Percentiles rank a stretch among this genome's conserved stretches.
Conservation (phyloP, 805 yeast genomes). For the Zygoascus biomembranicola region DNA sequence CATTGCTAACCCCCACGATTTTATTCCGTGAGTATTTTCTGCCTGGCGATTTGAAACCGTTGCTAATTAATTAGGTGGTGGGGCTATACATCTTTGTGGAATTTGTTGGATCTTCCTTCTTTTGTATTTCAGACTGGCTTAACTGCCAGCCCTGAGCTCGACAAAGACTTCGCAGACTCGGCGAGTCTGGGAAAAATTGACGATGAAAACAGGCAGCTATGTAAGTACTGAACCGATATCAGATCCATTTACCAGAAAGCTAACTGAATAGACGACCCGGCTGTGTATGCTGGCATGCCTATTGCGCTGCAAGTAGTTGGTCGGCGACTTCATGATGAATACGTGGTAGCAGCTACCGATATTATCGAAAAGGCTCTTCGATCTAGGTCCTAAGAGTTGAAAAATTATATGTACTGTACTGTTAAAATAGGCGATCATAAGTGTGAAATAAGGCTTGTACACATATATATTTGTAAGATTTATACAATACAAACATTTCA, state of each 20-base stretch:
- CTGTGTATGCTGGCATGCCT: conserved; percentile 42
- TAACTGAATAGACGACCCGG: conserved; percentile 31
- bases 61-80: neutral
- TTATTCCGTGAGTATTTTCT: conserved; percentile 31
- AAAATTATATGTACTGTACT: no score
- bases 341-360: neutral
- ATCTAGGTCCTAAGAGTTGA: no score
- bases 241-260: no score
- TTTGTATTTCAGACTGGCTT: conserved; percentile 9
- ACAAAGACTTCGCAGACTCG: neutral
- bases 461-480: no score
- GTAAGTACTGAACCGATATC: neutral
- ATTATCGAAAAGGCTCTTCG: neutral
- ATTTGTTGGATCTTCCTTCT: conserved; percentile 10
- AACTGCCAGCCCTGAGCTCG: conserved; percentile 1
- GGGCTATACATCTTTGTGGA: conserved; percentile 10
- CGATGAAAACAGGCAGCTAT: neutral
- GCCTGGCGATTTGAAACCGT: no score
- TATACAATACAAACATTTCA: no score
- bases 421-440: no score
- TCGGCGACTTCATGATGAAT: conserved; percentile 49
- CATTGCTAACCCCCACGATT: conserved; percentile 60
- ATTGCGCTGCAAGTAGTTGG: conserved; percentile 50
- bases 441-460: no score
- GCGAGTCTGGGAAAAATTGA: neutral